Base-by-base conservation (phyloP, 345 rosid species). In the Limnanthes douglasii region DNA sequence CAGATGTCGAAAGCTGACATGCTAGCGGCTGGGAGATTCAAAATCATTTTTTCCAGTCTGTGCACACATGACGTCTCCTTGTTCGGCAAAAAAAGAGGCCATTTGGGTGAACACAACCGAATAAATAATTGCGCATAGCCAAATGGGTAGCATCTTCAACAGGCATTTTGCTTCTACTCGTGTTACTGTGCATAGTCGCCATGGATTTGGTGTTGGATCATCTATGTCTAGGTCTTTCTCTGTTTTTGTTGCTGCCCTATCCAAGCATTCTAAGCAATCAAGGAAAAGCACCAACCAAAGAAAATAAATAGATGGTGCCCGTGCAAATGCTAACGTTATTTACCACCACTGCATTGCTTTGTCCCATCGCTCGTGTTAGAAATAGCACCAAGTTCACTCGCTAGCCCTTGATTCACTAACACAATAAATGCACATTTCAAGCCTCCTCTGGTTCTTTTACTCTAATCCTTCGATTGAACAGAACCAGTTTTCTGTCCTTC, bases 321-420 rank as follows among this genome's bases (percentile, higher is more conserved):
- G 95, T 83, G 95, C 97, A 88, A 15, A 65, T 79, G 69, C 90
- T 79, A 33, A 88, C 92, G 13, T 53, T 84, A 41, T 79, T 88
- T 8, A 95, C 95, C 21, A 94, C 95, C 8, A 40, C 63, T 1
- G 97, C 93, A 33, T 72, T 88, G 10, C 64, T 57, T 57, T 76
- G 95, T 15, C 61, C 76, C 8, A 88, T 46, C 35, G 83, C 97
- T 49, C 94, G 70, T 9, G 93, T 84, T 19, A 79, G 48, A 58
- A 88, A 83, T 41, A 88, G 12, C 2, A 88, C 97, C 56, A 88
- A 28, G 51, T 83, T 88, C 20, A 83, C 97, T 2, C 81, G 90
- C 92, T 30, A 88, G 46, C 15, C 81, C 86, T 61, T 88, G 94
- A 59, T 88, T 88, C 32, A 48, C 88, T 7, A 71, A 61, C 46